Percentiles rank a stretch among this genome's conserved stretches.
These are phyloP conservation scores for Mycena rosella DNA, from an alignment of 768 basidiomycete genomes.

Conservation along the genomic window DNA sequence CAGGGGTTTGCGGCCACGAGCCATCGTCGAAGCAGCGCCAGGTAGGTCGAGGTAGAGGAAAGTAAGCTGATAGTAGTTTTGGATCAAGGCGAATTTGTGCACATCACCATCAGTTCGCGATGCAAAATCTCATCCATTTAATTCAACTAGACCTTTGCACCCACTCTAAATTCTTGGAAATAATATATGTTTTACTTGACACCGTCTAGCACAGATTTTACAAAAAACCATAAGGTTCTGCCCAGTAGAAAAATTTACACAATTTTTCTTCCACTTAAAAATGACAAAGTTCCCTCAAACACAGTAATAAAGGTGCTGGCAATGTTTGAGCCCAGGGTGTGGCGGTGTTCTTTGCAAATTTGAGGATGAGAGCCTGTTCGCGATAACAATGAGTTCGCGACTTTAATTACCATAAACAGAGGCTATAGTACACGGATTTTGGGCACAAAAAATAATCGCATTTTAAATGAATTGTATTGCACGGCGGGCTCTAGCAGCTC, in stretches of 20 bases:
- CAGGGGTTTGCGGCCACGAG: neutral
- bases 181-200: neutral
- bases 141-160: neutral
- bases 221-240: neutral
- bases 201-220: neutral
- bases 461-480: no score
- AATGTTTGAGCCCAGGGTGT: neutral
- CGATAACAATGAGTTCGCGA: conserved; percentile 4
- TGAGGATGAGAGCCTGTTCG: neutral
- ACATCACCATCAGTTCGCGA: neutral
- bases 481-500: no score
- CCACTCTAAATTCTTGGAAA: neutral
- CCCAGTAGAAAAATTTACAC: neutral
- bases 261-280: neutral
- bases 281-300: neutral
- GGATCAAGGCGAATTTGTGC: neutral
- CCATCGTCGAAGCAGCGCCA: neutral
- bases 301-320: no score
- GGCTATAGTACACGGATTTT: no score
- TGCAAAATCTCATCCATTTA: neutral
- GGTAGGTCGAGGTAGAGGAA: neutral
- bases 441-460: no score
- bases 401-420: no score
- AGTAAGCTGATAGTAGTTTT: neutral
- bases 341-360: neutral